These are phyloP conservation scores for Huiozyma sinensis DNA, from an alignment of 805 yeast genomes.

Conservation along the genomic window DNA sequence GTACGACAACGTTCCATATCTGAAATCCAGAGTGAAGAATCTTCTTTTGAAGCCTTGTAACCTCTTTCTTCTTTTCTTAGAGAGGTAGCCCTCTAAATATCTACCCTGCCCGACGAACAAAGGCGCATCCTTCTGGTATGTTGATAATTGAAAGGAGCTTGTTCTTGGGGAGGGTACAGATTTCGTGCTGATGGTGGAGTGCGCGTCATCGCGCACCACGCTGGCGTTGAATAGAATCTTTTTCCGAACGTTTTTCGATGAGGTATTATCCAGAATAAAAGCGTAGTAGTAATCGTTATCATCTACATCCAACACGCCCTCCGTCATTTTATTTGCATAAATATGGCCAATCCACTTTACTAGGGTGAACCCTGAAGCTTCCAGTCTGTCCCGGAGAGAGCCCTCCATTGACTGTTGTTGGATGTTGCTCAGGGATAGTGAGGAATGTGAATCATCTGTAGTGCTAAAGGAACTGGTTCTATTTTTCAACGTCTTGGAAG, in stretches of 20 bases:
- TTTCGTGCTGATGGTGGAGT: constrained; percentile 7
- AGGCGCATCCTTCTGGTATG: constrained; percentile 12
- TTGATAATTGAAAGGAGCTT: constrained; percentile 5
- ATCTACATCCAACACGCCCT: constrained; percentile 49
- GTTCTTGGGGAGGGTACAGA: constrained; percentile 11
- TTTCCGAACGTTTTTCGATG: constrained; percentile 75
- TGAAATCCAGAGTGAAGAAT: constrained; percentile 72
- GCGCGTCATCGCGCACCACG: constrained; percentile 18
- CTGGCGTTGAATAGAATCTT: constrained; percentile 59
- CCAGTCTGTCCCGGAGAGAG: constrained; percentile 48
- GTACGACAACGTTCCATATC: constrained; percentile 75
- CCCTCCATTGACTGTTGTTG: constrained; percentile 33
- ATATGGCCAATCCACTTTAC: constrained; percentile 48
- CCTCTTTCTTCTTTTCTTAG: constrained; percentile 74
- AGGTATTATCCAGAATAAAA: constrained; percentile 84
- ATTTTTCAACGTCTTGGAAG: constrained; percentile 13
- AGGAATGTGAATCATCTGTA: not conserved
- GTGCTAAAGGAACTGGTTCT: constrained; percentile 11
- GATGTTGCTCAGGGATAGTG: constrained; percentile 7
- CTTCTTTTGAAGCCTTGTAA: constrained; percentile 80
- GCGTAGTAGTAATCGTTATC: constrained; percentile 65
- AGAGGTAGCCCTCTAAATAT: constrained; percentile 63
- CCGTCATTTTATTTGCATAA: constrained; percentile 48
- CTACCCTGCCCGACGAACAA: constrained; percentile 40
- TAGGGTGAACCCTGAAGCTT: constrained; percentile 39